These are phyloP conservation scores for Beauveria varroae DNA, from an alignment of 2,329 filamentous ascomycete species.

Conservation along the genomic window DNA sequence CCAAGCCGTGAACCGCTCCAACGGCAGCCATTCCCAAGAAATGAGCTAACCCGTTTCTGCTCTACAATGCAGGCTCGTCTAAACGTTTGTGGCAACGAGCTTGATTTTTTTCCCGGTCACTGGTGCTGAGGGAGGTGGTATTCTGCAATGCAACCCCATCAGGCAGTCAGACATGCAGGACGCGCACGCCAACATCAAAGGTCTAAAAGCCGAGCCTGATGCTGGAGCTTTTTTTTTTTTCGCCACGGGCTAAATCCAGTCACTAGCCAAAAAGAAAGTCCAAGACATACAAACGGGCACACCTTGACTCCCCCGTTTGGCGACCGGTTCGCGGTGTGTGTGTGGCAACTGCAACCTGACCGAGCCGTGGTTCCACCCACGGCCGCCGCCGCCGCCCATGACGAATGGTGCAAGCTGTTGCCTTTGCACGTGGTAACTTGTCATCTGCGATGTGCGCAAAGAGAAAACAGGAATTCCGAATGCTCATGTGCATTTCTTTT, in stretches of 20 bases:
- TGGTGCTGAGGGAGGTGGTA: not conserved
- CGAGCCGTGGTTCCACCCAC: not conserved
- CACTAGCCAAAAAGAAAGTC: not conserved
- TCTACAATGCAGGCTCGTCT: not conserved
- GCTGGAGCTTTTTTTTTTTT: not conserved
- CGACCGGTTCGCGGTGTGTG: not conserved
- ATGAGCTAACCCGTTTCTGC: no score
- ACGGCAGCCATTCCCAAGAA: not conserved
- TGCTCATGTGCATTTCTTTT: not conserved
- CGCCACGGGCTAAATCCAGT: not conserved
- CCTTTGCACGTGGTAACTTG: no score
- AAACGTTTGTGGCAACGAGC: not conserved
- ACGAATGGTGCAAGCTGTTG: no score
- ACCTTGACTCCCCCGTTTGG: not conserved
- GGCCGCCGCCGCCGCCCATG: no score
- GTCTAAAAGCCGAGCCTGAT: not conserved
- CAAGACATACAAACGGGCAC: not conserved
- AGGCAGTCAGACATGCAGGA: constrained; percentile 5
- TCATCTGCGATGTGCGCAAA: no score
- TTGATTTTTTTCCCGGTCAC: not conserved
- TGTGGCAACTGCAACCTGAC: not conserved
- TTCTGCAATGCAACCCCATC: constrained; percentile 7
- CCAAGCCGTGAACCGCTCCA: not conserved
- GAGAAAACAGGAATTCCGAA: no score
- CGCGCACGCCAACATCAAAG: not conserved